Conservation (phyloP, 2,329 filamentous ascomycete genomes). For the Bretziella fagacearum region DNA sequence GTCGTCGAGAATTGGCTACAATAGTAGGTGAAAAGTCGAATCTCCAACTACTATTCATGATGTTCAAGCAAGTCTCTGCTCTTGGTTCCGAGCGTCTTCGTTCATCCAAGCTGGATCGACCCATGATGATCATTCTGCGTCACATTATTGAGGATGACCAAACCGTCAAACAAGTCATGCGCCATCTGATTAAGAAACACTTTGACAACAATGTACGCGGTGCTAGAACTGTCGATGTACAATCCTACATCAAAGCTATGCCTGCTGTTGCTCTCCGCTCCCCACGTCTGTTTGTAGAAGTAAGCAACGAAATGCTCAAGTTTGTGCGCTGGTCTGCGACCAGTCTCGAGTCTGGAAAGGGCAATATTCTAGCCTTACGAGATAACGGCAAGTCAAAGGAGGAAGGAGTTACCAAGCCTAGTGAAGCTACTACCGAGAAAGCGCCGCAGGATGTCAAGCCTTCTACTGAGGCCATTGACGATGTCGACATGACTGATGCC, state of each 20-base stretch:
- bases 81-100: constrained; percentile 57
- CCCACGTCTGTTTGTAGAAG: constrained; percentile 71
- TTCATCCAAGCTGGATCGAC: constrained; percentile 33
- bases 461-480: constrained; percentile 37
- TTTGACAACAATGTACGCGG: constrained; percentile 43
- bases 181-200: constrained; percentile 65
- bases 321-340: constrained; percentile 14
- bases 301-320: constrained; percentile 70
- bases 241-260: constrained; percentile 57
- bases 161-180: constrained; percentile 80
- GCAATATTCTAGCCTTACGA: constrained; percentile 14
- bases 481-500: constrained; percentile 45
- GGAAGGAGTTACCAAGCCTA: not conserved
- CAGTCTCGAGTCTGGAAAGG: constrained; percentile 7
- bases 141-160: constrained; percentile 92
- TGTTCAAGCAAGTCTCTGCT: constrained; percentile 82
- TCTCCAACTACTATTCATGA: constrained; percentile 76
- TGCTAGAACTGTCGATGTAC: constrained; percentile 47
- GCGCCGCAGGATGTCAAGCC: constrained; percentile 33
- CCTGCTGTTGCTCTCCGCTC: constrained; percentile 65
- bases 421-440: not conserved
- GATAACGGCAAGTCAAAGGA: not conserved
- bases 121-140: constrained; percentile 72
- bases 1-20: constrained; percentile 57
- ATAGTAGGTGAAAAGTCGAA: constrained; percentile 74